Conservation (phyloP, 2,329 filamentous ascomycete species). For the Fusarium setosum region DNA sequence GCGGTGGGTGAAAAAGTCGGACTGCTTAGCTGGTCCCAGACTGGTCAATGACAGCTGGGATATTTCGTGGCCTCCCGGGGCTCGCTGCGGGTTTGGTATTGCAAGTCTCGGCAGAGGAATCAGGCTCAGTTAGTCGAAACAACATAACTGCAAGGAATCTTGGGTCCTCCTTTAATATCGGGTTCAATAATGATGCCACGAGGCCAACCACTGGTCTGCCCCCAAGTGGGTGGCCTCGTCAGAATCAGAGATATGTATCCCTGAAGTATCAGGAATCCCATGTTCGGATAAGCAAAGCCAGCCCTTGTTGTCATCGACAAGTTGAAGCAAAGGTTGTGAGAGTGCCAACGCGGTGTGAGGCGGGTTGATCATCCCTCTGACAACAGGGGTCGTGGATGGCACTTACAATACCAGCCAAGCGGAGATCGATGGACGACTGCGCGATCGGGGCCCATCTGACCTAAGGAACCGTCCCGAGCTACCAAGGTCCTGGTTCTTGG, state of each 20-base stretch:
- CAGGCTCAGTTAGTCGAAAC: background rate
- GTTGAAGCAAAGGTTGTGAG: too few species aligned
- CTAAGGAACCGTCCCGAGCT: background rate
- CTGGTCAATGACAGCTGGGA: background rate
- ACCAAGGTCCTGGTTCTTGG: slow-evolving; percentile 28
- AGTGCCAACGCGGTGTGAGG: background rate
- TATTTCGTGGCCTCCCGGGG: background rate
- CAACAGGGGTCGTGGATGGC: background rate
- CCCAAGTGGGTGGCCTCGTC: too few species aligned
- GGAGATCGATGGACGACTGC: background rate
- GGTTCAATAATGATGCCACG: too few species aligned
- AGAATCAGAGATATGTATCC: too few species aligned
- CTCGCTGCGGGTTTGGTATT: background rate
- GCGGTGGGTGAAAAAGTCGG: background rate
- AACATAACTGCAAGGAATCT: background rate
- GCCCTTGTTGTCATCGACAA: too few species aligned
- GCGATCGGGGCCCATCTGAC: background rate
- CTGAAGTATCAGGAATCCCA: too few species aligned
- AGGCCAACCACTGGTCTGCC: too few species aligned
- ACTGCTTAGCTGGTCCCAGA: slow-evolving; percentile 9
- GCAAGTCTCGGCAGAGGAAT: slow-evolving; percentile 6
- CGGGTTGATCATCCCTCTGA: background rate
- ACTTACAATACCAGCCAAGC: background rate
- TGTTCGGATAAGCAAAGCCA: too few species aligned
- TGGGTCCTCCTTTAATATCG: background rate